Conservation (phyloP, 306 rosid genomes). For the Neltuma alba region DNA sequence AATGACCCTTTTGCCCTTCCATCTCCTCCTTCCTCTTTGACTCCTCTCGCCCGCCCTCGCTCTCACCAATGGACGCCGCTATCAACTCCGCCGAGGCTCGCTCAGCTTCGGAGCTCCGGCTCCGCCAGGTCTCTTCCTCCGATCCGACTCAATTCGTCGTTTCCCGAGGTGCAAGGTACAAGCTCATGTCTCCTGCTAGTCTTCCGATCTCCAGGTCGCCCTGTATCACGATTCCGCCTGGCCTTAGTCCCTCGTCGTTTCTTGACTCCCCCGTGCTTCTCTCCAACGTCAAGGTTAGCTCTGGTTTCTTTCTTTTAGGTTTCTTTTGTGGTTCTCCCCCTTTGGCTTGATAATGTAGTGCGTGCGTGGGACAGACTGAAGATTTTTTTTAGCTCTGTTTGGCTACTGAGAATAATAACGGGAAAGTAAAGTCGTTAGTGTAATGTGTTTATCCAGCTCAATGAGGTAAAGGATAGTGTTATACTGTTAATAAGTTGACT, state of each 20-base stretch:
- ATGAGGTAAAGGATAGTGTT: neutral
- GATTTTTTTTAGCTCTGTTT: conserved; percentile 34
- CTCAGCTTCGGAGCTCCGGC: conserved; percentile 39
- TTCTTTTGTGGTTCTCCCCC: conserved; percentile 9
- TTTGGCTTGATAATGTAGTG: conserved; percentile 1
- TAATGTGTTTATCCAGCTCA: neutral
- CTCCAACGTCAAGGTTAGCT: conserved; percentile 84
- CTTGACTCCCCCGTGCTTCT: conserved; percentile 91
- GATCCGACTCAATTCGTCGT: conserved; percentile 48
- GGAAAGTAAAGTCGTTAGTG: conserved; percentile 7
- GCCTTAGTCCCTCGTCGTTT: conserved; percentile 89
- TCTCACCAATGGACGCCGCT: conserved; percentile 57
- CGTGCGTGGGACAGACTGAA: neutral
- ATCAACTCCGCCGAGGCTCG: conserved; percentile 17
- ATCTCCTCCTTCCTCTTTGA: conserved; percentile 13
- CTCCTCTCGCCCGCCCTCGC: conserved; percentile 3
- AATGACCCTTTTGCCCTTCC: conserved; percentile 64
- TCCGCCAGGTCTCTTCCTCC: neutral
- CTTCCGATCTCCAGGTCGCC: conserved; percentile 97
- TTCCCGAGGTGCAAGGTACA: conserved; percentile 68
- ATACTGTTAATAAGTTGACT: conserved; percentile 32
- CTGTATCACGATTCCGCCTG: conserved; percentile 84
- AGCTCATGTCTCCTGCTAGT: conserved; percentile 92
- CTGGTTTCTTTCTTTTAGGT: neutral
- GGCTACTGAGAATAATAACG: conserved; percentile 25